These are phyloP conservation scores for Puccinia coronata DNA, from an alignment of 1,284 basidiomycete genomes.

Conservation along the genomic window DNA sequence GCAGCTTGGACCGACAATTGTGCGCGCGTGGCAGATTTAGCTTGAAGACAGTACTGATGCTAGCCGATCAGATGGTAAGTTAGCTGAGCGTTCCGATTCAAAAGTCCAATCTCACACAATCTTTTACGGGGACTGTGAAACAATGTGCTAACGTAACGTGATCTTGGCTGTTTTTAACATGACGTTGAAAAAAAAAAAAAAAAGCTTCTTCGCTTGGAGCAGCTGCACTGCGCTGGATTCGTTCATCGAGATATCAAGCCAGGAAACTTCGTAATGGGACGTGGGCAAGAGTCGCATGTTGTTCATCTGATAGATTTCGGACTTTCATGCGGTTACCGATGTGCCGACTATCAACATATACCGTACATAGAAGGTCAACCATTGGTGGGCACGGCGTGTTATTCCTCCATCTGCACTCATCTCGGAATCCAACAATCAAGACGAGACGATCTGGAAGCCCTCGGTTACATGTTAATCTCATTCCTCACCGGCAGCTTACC, in stretches of 20 bases:
- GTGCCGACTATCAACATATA: constrained; percentile 44
- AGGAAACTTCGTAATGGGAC: constrained; percentile 60
- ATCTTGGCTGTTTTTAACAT: constrained; percentile 1
- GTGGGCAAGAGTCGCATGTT: constrained; percentile 53
- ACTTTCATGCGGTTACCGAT: constrained; percentile 59
- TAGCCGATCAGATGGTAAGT: constrained; percentile 59
- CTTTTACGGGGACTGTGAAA: too few relatives aligned
- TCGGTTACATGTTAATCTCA: constrained; percentile 41
- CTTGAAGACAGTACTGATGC: constrained; percentile 59
- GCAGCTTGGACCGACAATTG: constrained; percentile 59
- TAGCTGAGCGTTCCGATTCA: neutral
- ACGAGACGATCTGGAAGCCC: constrained; percentile 38
- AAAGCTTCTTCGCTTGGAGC: constrained; percentile 53
- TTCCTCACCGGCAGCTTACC: constrained; percentile 32
- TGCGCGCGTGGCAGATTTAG: constrained; percentile 59
- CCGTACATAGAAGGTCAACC: constrained; percentile 43
- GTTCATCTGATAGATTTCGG: constrained; percentile 60
- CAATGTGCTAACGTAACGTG: neutral
- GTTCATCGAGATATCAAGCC: constrained; percentile 60
- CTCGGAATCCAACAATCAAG: constrained; percentile 47
- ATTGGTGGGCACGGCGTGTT: constrained; percentile 50
- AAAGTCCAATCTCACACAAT: too few relatives aligned
- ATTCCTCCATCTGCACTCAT: constrained; percentile 50
- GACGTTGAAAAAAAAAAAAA: too few relatives aligned
- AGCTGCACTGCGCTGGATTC: constrained; percentile 60